Percentiles rank a stretch among this genome's conserved stretches.
phyloP scores from a whole-genome alignment of 2,329 filamentous ascomycete species.

The Alternaria conjuncta region DNA sequence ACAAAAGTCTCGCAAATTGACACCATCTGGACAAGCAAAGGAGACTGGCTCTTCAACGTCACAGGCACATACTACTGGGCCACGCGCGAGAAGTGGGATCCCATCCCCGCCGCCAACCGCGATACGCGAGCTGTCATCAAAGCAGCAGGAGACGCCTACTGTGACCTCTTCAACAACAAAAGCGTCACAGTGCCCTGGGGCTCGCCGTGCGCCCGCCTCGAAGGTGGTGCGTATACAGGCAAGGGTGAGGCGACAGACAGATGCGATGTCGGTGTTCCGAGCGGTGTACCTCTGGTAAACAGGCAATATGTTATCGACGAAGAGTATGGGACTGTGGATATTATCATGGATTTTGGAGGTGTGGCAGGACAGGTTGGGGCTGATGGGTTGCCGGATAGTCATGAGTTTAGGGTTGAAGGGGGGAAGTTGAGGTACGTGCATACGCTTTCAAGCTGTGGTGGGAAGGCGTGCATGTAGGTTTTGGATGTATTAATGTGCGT shows the following conservation, averaged over 20 bases:
- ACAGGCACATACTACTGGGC: constrained; percentile 38
- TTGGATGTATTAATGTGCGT: not conserved
- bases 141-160: constrained; percentile 39
- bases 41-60: constrained; percentile 42
- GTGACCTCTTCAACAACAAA: constrained; percentile 36
- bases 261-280: constrained; percentile 39
- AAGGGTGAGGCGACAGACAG: constrained; percentile 29
- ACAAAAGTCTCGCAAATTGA: constrained; percentile 32
- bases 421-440: constrained; percentile 42
- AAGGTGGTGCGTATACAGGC: constrained; percentile 38
- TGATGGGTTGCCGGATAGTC: constrained; percentile 38
- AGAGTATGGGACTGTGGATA: constrained; percentile 39
- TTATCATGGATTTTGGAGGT: constrained; percentile 40
- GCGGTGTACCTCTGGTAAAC: constrained; percentile 34
- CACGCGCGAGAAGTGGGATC: constrained; percentile 30
- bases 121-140: constrained; percentile 31
- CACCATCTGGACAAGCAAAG: constrained; percentile 34
- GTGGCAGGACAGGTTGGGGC: constrained; percentile 13
- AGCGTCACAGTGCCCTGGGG: constrained; percentile 37
- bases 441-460: constrained; percentile 36
- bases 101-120: constrained; percentile 24
- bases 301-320: constrained; percentile 41
- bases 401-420: constrained; percentile 40
- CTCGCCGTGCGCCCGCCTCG: constrained; percentile 34
- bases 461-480: constrained; percentile 30